phyloP scores from a whole-genome alignment of 2,329 filamentous ascomycete species.

The Beauveria medogensis region DNA sequence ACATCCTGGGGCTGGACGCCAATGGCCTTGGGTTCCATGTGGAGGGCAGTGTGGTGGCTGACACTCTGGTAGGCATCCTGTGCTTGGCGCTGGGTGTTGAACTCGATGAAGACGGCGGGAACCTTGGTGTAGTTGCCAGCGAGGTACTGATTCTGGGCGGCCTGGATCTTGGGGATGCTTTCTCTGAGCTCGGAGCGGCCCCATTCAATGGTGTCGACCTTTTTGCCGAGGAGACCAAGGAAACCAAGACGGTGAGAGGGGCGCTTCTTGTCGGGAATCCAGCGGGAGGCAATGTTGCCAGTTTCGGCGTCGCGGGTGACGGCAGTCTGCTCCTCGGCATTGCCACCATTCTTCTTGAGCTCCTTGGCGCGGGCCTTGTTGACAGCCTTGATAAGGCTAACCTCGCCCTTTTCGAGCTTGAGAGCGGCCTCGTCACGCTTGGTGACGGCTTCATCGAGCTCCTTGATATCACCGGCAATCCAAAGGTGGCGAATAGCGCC shows the following conservation, averaged over 20 bases:
- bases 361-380: constrained; percentile 30
- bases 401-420: constrained; percentile 76
- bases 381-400: constrained; percentile 63
- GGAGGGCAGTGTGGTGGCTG: constrained; percentile 70
- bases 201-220: constrained; percentile 84
- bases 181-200: constrained; percentile 48
- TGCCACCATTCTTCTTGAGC: constrained; percentile 24
- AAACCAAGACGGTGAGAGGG: constrained; percentile 60
- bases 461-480: constrained; percentile 66
- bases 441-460: constrained; percentile 69
- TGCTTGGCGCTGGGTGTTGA: constrained; percentile 70
- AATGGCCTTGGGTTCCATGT: constrained; percentile 79
- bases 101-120: constrained; percentile 87
- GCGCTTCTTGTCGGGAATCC: constrained; percentile 58
- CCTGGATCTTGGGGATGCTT: constrained; percentile 58
- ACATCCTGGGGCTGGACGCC: constrained; percentile 74
- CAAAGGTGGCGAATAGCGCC: constrained; percentile 74
- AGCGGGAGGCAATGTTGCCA: constrained; percentile 55
- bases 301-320: constrained; percentile 56
- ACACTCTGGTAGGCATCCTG: constrained; percentile 79
- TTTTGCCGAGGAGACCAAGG: constrained; percentile 54
- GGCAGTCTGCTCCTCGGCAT: constrained; percentile 23
- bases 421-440: constrained; percentile 67
- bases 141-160: constrained; percentile 54
- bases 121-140: constrained; percentile 55